Conservation (phyloP, 2,329 filamentous ascomycete genomes). For the Penicillium palitans region DNA sequence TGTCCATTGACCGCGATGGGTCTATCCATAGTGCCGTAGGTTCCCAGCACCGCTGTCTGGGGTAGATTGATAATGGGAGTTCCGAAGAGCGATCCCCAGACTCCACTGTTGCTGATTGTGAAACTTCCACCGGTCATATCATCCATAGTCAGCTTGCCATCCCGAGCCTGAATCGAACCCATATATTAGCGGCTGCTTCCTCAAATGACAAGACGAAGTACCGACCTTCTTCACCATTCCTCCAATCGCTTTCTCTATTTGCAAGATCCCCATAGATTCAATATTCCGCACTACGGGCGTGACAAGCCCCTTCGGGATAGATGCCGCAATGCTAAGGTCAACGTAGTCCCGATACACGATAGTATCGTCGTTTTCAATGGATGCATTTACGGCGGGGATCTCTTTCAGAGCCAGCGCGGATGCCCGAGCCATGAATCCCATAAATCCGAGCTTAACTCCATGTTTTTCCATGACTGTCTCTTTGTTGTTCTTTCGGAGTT, state of each 20-base stretch:
- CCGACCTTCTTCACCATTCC: constrained; percentile 76
- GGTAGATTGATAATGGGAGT: constrained; percentile 96
- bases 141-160: constrained; percentile 91
- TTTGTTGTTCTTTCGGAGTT: constrained; percentile 92
- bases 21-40: too few species aligned
- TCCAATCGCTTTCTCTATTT: too few species aligned
- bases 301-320: constrained; percentile 77
- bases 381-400: too few species aligned
- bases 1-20: too few species aligned
- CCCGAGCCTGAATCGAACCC: constrained; percentile 64
- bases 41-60: constrained; percentile 55
- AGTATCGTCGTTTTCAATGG: constrained; percentile 71
- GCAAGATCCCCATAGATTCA: too few species aligned
- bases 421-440: constrained; percentile 89
- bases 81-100: constrained; percentile 91
- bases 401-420: constrained; percentile 75
- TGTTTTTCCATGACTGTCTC: constrained; percentile 89
- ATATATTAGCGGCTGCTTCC: background rate
- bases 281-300: too few species aligned
- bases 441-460: constrained; percentile 91
- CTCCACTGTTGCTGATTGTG: constrained; percentile 90
- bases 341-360: constrained; percentile 96
- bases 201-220: background rate
- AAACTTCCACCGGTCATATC: constrained; percentile 91
- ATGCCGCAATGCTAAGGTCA: constrained; percentile 85